Base-by-base conservation (phyloP, 2,329 filamentous ascomycete genomes). In the Ascochyta fabae region DNA sequence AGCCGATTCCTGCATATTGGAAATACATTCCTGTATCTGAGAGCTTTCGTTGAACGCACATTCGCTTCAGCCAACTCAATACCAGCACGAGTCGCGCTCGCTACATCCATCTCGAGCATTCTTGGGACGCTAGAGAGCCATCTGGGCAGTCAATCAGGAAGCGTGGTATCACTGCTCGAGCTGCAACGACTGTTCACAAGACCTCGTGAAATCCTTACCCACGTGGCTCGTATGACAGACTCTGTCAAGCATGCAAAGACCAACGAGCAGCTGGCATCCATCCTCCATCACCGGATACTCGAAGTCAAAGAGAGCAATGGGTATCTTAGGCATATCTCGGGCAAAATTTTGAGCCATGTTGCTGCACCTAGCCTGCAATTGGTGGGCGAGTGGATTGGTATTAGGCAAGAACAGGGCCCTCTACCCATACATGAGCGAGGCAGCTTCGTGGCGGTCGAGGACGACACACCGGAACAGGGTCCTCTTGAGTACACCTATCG, bases 381-480 rank as follows among this genome's bases (percentile, higher is more conserved):
- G 47, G 79, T 89, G 7, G 84, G 88, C 61, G 86, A 88, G 66
- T 95, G 91, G 90, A 85, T 93, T 56, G 91, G 91, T 0, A 82
- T 91, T 10, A 59, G 50, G 82, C 79, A 70, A 51, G 75, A 78
- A 44, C 64, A 70, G 34, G 62, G 59, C 1, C 65, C 68, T 5
- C 34, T 61, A 19, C 66, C 70, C 3, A 61, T 72, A 31, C 53
- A 64, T 38, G 66, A 68, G n/a, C 64, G 66, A 47, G 60, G 61
- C 39, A 68, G 65, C 33, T 75, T 75, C 35, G 68, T 75, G 10
- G 52, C 64, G 12, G 46, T 69, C 3, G 69, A 71, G 34, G 66
- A 72, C n/a, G 56, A 54, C 6, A 19, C 64, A 6, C 67, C 65
- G 9, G 62, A 67, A 13, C 57, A 67, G 19, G 59, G 53, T 2